Evolutionary conservation across 805 yeast genomes (phyloP).

Genomic region (Myxozyma geophila): DNA sequence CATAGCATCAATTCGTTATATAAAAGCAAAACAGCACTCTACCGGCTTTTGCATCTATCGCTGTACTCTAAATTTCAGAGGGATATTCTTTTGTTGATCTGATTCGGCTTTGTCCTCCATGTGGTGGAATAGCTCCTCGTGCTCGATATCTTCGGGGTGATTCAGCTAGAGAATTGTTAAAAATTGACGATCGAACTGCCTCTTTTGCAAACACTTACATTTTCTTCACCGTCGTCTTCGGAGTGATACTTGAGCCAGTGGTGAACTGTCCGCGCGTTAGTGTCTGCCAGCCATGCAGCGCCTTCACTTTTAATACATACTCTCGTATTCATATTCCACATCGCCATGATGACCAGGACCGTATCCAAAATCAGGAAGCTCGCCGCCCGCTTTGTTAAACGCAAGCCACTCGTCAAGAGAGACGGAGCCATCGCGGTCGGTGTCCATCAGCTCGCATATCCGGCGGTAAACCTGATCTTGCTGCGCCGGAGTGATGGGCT

Average conservation of each 20-base stretch:
- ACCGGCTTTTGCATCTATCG: neutral
- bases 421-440: constrained; percentile 66
- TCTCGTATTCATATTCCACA: constrained; percentile 90
- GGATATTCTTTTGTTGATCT: constrained; percentile 32
- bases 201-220: constrained; percentile 15
- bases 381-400: constrained; percentile 65
- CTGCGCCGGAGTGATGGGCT: constrained; percentile 59
- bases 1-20: neutral
- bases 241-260: constrained; percentile 76
- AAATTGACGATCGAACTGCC: neutral
- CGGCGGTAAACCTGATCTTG: constrained; percentile 58
- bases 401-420: constrained; percentile 70
- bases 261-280: constrained; percentile 63
- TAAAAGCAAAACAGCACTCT: neutral
- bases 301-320: constrained; percentile 14
- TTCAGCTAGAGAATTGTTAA: constrained; percentile 13
- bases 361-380: constrained; percentile 87
- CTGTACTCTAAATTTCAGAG: constrained; percentile 30
- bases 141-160: constrained; percentile 30
- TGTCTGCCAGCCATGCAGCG: neutral
- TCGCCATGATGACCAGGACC: constrained; percentile 96
- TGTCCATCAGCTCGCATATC: constrained; percentile 66
- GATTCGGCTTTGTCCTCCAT: constrained; percentile 28
- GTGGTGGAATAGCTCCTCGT: constrained; percentile 33
- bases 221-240: constrained; percentile 36